A percentile compares a stretch with the other conserved stretches of the same genome.
These are phyloP conservation scores for Saccharomyces hybrid DNA, from an alignment of 1,139 yeast genomes.

Conservation along the genomic window DNA sequence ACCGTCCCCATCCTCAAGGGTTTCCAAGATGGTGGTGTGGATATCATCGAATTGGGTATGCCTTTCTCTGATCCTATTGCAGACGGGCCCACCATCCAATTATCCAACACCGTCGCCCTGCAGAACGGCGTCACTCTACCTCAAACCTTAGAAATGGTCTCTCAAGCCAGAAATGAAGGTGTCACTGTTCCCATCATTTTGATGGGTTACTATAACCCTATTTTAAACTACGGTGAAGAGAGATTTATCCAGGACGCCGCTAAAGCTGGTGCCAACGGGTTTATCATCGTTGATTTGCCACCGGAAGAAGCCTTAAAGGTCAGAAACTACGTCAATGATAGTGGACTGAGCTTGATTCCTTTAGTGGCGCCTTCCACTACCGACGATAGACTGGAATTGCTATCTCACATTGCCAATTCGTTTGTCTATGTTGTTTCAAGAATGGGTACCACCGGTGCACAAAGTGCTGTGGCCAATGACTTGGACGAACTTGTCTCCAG, in stretches of 20 bases:
- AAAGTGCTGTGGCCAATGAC: slow-evolving; percentile 51
- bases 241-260: slow-evolving; percentile 68
- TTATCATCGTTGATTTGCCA: slow-evolving; percentile 88
- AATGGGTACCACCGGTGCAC: slow-evolving; percentile 96
- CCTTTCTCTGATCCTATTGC: slow-evolving; percentile 99
- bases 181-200: slow-evolving; percentile 80
- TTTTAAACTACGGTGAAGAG: slow-evolving; percentile 82
- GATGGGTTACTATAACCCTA: slow-evolving; percentile 98
- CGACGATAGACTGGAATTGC: slow-evolving; percentile 69
- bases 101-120: slow-evolving; percentile 71
- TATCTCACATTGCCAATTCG: slow-evolving; percentile 84
- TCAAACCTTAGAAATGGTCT: slow-evolving; percentile 61
- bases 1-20: slow-evolving; percentile 81
- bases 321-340: slow-evolving; percentile 59
- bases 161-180: slow-evolving; percentile 70
- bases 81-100: slow-evolving; percentile 95
- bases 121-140: slow-evolving; percentile 71
- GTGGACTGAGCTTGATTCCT: slow-evolving; percentile 80
- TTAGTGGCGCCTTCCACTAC: slow-evolving; percentile 95
- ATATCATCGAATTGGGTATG: slow-evolving; percentile 85
- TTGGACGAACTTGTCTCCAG: slow-evolving; percentile 63
- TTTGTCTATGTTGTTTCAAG: slow-evolving; percentile 92
- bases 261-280: slow-evolving; percentile 90
- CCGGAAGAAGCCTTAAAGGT: slow-evolving; percentile 94
- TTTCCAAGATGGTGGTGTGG: slow-evolving; percentile 92